Base-by-base conservation (phyloP, 345 rosid species). In the Ceriops decandra region DNA sequence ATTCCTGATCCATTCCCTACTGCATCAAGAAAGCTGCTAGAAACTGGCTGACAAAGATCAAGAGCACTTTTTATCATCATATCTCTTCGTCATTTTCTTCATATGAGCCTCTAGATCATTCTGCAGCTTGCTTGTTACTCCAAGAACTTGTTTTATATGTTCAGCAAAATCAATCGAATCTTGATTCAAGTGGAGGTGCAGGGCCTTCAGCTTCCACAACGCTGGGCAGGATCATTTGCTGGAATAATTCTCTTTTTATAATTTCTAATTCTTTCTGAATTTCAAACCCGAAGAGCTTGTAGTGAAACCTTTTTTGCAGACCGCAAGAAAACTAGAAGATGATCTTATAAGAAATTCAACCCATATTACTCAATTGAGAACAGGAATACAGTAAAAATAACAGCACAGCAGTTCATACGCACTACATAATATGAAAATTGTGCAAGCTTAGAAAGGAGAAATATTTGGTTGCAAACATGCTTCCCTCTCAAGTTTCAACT, bases 81-180 rank as follows among this genome's bases (percentile, higher is more conserved):
- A 81, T 77, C 78, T 85, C 77, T 80, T 86, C 95, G 86, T 88
- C 57, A 74, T 83, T 80, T 77, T 83, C 74, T 95, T 87, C 68
- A 87, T 82, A 28, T 63, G 75, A 77, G 84, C 80, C 80, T 90
- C 93, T 67, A 85, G 74, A 72, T 84, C 76, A 69, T 72, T 83
- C 81, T 92, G 98, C 77, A 87, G 80, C 80, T 86, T 81, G 82
- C 87, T 85, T 59, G 95, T 87, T 66, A 85, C 91, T 74, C 75
- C 71, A 68, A 92, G 90, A 62, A 88, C 79, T 71, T 85, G 84
- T 79, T 78, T 82, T 64, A 88, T 77, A 69, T 83, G 88, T 60
- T 68, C 74, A 73, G 95, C 75, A 82, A 90, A 88, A 69, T 87
- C 87, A 60, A 76, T 32, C 15, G 86, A 79, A 76, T 84, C 91